These are phyloP conservation scores for Salinomyces thailandicus DNA, from an alignment of 2,329 filamentous ascomycete genomes.

Conservation along the genomic window DNA sequence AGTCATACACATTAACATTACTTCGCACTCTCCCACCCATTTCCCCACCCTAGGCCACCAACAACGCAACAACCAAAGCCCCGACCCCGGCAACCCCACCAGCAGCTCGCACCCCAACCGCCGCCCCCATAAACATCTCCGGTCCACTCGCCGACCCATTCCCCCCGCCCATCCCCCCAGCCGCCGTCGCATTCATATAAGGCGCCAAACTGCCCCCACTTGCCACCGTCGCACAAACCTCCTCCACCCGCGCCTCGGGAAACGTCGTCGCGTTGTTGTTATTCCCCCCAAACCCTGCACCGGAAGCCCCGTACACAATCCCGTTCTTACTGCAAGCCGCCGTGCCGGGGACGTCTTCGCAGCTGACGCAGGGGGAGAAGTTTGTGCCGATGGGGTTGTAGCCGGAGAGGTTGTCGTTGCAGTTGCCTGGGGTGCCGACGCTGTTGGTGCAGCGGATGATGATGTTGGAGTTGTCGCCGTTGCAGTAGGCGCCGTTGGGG, in stretches of 20 bases:
- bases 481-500: slow-evolving; percentile 3
- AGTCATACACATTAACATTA: no score
- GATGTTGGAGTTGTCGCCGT: slow-evolving; percentile 4
- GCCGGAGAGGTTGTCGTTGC: slow-evolving; percentile 8
- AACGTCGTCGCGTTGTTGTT: slow-evolving; percentile 1
- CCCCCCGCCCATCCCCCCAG: not conserved
- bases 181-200: not conserved
- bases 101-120: no score
- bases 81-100: no score
- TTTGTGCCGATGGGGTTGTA: slow-evolving; percentile 1
- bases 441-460: slow-evolving; percentile 6
- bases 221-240: not conserved
- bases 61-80: no score
- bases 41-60: no score
- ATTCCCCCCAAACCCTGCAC: slow-evolving; percentile 1
- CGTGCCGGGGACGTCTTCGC: slow-evolving; percentile 1
- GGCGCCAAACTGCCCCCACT: not conserved
- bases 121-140: no score
- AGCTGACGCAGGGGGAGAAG: slow-evolving; percentile 2
- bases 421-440: slow-evolving; percentile 5
- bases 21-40: no score
- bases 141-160: no score
- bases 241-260: not conserved
- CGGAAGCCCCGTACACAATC: slow-evolving; percentile 3
- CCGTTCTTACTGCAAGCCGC: slow-evolving; percentile 6